phyloP scores from a whole-genome alignment of 331 rosid species.

The Phaseolus coccineus region DNA sequence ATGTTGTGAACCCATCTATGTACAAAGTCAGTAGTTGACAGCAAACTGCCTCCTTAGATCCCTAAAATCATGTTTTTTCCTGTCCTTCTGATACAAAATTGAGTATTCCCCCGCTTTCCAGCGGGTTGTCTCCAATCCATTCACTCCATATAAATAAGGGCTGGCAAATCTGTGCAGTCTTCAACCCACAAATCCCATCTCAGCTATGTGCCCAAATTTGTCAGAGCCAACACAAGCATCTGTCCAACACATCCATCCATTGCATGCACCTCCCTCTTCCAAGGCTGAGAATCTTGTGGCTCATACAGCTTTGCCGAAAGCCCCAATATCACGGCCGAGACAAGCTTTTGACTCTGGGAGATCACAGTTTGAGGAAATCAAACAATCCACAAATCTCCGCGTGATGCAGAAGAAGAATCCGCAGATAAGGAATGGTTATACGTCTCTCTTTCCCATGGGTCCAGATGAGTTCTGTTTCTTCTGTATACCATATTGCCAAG shows the following conservation, averaged over 20 bases:
- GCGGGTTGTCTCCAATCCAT: conserved; percentile 27
- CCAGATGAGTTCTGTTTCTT: conserved; percentile 81
- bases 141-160: conserved; percentile 24
- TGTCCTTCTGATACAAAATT: conserved; percentile 44
- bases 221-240: conserved; percentile 48
- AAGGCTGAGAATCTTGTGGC: conserved; percentile 29
- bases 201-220: conserved; percentile 29
- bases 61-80: conserved; percentile 39
- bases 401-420: conserved; percentile 48
- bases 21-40: conserved; percentile 48
- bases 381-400: conserved; percentile 42
- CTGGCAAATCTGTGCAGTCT: conserved; percentile 52
- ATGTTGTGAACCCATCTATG: conserved; percentile 48
- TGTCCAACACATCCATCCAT: conserved; percentile 30
- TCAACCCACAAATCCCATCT: conserved; percentile 45
- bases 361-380: conserved; percentile 38
- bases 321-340: conserved; percentile 16
- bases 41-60: conserved; percentile 38
- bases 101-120: conserved; percentile 34
- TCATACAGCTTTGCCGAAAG: conserved; percentile 46
- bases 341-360: conserved; percentile 41
- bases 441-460: conserved; percentile 74
- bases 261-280: conserved; percentile 39
- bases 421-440: conserved; percentile 51
- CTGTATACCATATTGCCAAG: conserved; percentile 82